Conservation (phyloP, 352 stramenopile species). For the Albugo candida region DNA sequence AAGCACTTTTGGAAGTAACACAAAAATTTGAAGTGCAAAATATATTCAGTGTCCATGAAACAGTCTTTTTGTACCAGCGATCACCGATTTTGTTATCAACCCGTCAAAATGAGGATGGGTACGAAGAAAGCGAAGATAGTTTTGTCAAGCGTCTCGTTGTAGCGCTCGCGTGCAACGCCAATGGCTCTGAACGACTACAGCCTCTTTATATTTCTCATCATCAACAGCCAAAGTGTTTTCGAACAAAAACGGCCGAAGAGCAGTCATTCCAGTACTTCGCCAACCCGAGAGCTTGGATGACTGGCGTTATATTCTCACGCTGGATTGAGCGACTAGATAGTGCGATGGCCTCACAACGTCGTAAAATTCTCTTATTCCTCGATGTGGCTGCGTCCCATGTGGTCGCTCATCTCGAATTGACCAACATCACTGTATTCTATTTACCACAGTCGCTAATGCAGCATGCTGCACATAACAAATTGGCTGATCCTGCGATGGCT, state of each 20-base stretch:
- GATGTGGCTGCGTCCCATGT: constrained; percentile 63
- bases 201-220: constrained; percentile 67
- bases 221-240: constrained; percentile 56
- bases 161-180: constrained; percentile 39
- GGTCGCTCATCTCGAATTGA: constrained; percentile 53
- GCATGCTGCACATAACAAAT: neutral
- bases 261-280: constrained; percentile 66
- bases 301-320: constrained; percentile 61
- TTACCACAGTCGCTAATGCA: constrained; percentile 9
- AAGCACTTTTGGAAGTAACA: constrained; percentile 36
- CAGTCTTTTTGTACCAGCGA: constrained; percentile 50
- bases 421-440: constrained; percentile 49
- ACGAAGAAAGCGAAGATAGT: constrained; percentile 15
- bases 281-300: constrained; percentile 73
- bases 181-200: constrained; percentile 55
- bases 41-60: constrained; percentile 62
- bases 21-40: constrained; percentile 53
- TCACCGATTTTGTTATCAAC: neutral
- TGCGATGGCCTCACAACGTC: constrained; percentile 54
- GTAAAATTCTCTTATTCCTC: constrained; percentile 53
- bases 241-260: constrained; percentile 54
- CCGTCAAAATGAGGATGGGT: no score
- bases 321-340: constrained; percentile 69
- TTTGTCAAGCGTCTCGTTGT: constrained; percentile 58
- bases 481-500: neutral